Percentiles rank a stretch among this genome's conserved stretches.
phyloP scores from a whole-genome alignment of 2,329 filamentous ascomycete species.

The Didymella pomorum region DNA sequence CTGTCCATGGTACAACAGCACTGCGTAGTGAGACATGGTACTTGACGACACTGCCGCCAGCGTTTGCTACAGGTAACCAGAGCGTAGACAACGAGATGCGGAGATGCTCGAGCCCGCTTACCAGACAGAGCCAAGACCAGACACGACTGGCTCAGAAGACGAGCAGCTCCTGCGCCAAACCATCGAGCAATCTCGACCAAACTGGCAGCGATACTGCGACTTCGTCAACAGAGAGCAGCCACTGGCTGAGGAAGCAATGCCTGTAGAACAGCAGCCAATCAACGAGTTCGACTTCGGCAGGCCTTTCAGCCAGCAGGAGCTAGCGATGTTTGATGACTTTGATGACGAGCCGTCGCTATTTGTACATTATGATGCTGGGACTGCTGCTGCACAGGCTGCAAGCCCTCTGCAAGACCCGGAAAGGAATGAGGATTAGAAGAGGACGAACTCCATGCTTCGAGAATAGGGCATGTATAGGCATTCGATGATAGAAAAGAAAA shows the following conservation, averaged over 20 bases:
- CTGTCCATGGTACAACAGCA: neutral
- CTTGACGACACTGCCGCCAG: neutral
- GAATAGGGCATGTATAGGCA: too few relatives aligned
- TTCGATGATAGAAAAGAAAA: too few relatives aligned
- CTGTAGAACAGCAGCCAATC: neutral
- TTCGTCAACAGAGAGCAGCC: neutral
- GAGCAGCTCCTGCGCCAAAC: neutral
- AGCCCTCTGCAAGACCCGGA: too few relatives aligned
- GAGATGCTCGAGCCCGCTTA: neutral
- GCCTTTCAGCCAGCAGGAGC: neutral
- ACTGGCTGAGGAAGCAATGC: too few relatives aligned
- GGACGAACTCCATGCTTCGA: too few relatives aligned
- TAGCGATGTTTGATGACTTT: neutral
- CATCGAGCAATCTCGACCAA: neutral
- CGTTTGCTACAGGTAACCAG: neutral
- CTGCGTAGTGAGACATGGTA: neutral
- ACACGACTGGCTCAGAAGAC: neutral
- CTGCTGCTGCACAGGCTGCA: neutral
- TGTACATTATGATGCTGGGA: neutral
- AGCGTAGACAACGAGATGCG: neutral
- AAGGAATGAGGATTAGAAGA: too few relatives aligned
- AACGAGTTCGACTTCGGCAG: neutral
- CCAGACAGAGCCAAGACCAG: neutral
- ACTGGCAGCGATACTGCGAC: constrained; percentile 8
- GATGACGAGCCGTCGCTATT: neutral